Percentiles rank a stretch among this genome's conserved stretches.
Conservation (phyloP, 345 rosid genomes). For the Pistacia atlantica region DNA sequence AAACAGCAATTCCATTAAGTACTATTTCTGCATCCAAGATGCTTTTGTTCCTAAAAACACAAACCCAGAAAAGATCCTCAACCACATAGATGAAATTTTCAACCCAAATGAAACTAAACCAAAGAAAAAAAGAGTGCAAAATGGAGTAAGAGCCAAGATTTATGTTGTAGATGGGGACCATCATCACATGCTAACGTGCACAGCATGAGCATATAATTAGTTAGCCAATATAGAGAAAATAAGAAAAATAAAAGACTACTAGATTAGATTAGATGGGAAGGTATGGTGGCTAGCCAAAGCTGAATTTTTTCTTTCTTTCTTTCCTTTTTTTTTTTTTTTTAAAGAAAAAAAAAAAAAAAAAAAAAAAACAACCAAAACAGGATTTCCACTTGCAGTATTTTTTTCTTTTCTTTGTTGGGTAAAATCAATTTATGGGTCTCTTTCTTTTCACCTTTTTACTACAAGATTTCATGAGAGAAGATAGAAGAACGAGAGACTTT, state of each 20-base stretch:
- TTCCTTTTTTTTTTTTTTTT: background rate
- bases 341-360: too few species aligned
- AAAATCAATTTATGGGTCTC: constrained; percentile 30
- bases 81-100: constrained; percentile 19
- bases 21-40: constrained; percentile 40
- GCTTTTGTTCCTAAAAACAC: constrained; percentile 32
- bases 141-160: constrained; percentile 31
- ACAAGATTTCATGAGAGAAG: constrained; percentile 42
- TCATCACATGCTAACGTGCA: constrained; percentile 81
- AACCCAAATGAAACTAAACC: background rate
- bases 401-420: constrained; percentile 29
- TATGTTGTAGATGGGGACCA: constrained; percentile 61
- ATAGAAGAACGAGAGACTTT: constrained; percentile 27
- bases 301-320: constrained; percentile 21
- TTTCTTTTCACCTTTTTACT: constrained; percentile 37
- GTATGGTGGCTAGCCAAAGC: constrained; percentile 59
- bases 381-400: constrained; percentile 42
- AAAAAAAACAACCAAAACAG: constrained; percentile 46
- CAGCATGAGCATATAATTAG: constrained; percentile 50
- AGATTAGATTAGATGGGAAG: constrained; percentile 48
- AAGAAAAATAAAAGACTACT: constrained; percentile 3
- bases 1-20: constrained; percentile 19
- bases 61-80: constrained; percentile 34
- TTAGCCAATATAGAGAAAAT: constrained; percentile 31
- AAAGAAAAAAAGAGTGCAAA: constrained; percentile 27